Evolutionary conservation across 2,329 filamentous ascomycete genomes (phyloP).

Genomic region (Lachnellula subtilissima): DNA sequence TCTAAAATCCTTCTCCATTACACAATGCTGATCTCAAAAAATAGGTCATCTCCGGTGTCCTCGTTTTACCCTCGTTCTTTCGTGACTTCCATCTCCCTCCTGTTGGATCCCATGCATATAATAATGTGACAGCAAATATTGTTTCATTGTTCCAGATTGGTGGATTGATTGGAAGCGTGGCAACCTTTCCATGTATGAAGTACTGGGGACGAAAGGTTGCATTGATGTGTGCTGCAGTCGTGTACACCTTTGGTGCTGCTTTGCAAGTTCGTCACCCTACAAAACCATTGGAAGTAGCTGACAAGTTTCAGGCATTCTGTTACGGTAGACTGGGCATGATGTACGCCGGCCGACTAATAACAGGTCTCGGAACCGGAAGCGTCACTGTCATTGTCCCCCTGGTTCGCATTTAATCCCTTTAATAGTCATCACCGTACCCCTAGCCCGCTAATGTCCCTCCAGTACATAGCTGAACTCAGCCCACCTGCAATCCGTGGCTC

Average conservation of each 20-base stretch:
- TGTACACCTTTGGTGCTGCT: conserved; percentile 15
- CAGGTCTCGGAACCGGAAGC: conserved; percentile 24
- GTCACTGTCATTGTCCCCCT: conserved; percentile 24
- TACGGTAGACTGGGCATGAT: conserved; percentile 19
- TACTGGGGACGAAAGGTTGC: conserved; percentile 14
- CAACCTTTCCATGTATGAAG: conserved; percentile 20
- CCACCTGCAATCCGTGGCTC: conserved; percentile 61
- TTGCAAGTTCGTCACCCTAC: conserved; percentile 16
- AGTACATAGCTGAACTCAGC: conserved; percentile 33
- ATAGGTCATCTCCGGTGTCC: conserved; percentile 21
- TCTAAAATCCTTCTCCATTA: no score
- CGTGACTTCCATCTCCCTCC: conserved; percentile 21
- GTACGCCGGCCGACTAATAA: conserved; percentile 25
- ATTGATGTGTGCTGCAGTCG: conserved; percentile 6
- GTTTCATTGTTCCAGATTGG: conserved; percentile 28
- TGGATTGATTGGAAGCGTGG: conserved; percentile 21
- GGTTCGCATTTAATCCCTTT: conserved; percentile 7
- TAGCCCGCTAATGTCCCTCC: conserved; percentile 3
- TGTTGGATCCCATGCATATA: conserved; percentile 17
- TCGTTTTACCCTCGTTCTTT: conserved; percentile 23
- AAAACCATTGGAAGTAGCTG: neutral
- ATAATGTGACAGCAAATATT: conserved; percentile 22
- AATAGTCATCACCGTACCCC: neutral
- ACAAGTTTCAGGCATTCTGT: conserved; percentile 15
- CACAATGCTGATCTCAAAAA: no score